phyloP scores from a whole-genome alignment of 2,329 filamentous ascomycete genomes.

The Hypoxylon sp. region DNA sequence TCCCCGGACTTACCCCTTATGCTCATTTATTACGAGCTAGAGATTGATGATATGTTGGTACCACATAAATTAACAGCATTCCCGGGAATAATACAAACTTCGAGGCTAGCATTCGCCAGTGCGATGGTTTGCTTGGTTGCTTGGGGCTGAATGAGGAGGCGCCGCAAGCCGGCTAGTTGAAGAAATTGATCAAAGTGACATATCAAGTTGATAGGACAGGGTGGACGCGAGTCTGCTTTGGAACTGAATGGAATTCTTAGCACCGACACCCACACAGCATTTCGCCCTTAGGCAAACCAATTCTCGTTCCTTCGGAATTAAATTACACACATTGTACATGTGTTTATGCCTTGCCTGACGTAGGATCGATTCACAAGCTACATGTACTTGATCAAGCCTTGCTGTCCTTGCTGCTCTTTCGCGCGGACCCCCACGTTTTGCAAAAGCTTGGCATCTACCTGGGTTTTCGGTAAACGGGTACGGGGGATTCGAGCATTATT shows the following conservation, averaged over 20 bases:
- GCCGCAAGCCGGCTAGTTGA: conserved; percentile 3
- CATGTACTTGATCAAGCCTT: conserved; percentile 11
- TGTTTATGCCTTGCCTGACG: conserved; percentile 13
- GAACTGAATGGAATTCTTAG: conserved; percentile 3
- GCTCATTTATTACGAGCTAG: conserved; percentile 14
- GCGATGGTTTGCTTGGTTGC: conserved; percentile 3
- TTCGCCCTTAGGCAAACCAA: conserved; percentile 10
- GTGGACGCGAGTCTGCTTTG: conserved; percentile 19
- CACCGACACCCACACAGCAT: conserved; percentile 4
- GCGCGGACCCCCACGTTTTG: conserved; percentile 41
- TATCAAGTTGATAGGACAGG: conserved; percentile 12
- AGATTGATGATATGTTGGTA: conserved; percentile 14
- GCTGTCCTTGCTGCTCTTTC: conserved; percentile 17
- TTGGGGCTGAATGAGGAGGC: conserved; percentile 21
- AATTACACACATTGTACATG: conserved; percentile 3
- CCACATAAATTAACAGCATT: conserved; percentile 3
- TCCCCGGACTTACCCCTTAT: conserved; percentile 35
- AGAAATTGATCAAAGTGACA: conserved; percentile 19
- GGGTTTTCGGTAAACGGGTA: conserved; percentile 43
- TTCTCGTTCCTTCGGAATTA: conserved; percentile 6
- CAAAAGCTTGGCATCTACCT: conserved; percentile 40
- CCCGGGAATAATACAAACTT: conserved; percentile 7
- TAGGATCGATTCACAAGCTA: conserved; percentile 23
- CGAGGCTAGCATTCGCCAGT: not conserved
- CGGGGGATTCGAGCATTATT: conserved; percentile 38